Evolutionary conservation across 2,329 filamentous ascomycete genomes (phyloP).

Genomic region (Ceratocystis ficicola): DNA sequence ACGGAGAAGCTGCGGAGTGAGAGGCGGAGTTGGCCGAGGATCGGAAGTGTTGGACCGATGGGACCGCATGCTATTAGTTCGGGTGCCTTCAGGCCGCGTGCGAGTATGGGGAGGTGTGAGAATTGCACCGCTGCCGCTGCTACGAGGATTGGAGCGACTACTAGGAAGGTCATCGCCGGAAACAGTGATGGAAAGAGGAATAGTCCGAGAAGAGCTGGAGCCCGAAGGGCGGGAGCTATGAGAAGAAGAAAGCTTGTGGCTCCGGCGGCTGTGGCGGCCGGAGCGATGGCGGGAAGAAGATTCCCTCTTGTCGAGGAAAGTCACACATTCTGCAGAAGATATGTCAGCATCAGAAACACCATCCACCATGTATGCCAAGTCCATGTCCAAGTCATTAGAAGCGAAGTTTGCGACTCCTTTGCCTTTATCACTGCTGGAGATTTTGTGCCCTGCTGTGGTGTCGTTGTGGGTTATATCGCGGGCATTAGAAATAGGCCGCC

Average conservation of each 20-base stretch:
- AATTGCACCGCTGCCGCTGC: background rate
- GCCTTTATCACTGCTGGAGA: background rate
- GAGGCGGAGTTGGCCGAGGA: background rate
- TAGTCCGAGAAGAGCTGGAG: background rate
- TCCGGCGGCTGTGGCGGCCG: slow-evolving; percentile 11
- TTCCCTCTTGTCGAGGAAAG: slow-evolving; percentile 8
- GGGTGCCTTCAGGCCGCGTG: background rate
- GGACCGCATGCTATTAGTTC: slow-evolving; percentile 19
- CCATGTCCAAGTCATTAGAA: slow-evolving; percentile 14
- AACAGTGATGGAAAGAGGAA: background rate
- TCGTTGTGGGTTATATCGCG: background rate
- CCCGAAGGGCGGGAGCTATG: slow-evolving; percentile 3
- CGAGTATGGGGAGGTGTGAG: background rate
- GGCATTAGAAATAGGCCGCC: background rate
- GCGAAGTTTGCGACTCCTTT: background rate
- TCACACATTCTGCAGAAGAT: slow-evolving; percentile 20
- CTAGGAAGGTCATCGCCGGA: slow-evolving; percentile 17
- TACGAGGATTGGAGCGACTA: slow-evolving; percentile 11
- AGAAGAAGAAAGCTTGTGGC: slow-evolving; percentile 13
- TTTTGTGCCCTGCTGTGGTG: slow-evolving; percentile 7
- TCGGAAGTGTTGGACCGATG: slow-evolving; percentile 11
- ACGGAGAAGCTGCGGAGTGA: slow-evolving; percentile 2
- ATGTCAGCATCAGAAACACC: slow-evolving; percentile 20
- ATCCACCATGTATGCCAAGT: slow-evolving; percentile 14
- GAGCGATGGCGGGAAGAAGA: slow-evolving; percentile 8